These are phyloP conservation scores for Sarcodon sp. DNA, from an alignment of 768 basidiomycete genomes.

Conservation along the genomic window DNA sequence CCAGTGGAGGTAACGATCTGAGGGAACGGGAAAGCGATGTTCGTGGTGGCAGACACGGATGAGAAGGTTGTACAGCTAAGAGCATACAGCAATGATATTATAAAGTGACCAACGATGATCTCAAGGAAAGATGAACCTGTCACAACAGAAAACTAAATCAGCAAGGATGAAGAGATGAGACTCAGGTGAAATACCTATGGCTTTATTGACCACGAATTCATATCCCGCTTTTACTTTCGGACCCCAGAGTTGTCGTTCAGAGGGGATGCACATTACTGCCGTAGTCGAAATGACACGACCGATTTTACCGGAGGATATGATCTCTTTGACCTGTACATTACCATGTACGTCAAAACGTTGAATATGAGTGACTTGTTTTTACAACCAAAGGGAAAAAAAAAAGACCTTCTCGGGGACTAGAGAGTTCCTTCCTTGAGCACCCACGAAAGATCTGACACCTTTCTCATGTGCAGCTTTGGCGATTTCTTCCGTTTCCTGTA, in stretches of 20 bases:
- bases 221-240: background rate
- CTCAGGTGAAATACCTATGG: background rate
- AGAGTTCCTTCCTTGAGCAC: constrained; percentile 20
- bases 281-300: constrained; percentile 17
- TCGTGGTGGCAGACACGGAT: constrained; percentile 13
- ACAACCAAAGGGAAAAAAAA: background rate
- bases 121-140: constrained; percentile 15
- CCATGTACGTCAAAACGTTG: background rate
- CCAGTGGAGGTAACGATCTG: constrained; percentile 13
- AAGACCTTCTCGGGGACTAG: constrained; percentile 18
- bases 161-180: background rate
- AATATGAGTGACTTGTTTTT: background rate
- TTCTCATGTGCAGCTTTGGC: constrained; percentile 17
- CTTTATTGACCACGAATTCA: background rate
- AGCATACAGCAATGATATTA: constrained; percentile 15
- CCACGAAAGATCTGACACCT: constrained; percentile 21
- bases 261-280: constrained; percentile 8
- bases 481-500: constrained; percentile 21
- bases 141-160: constrained; percentile 5
- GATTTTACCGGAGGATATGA: constrained; percentile 17
- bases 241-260: no score
- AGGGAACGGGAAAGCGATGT: constrained; percentile 14
- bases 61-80: constrained; percentile 17
- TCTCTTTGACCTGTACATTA: constrained; percentile 19
- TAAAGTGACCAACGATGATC: constrained; percentile 16